Base-by-base conservation (phyloP, 257 asterid genomes). In the Plectranthus barbatus region DNA sequence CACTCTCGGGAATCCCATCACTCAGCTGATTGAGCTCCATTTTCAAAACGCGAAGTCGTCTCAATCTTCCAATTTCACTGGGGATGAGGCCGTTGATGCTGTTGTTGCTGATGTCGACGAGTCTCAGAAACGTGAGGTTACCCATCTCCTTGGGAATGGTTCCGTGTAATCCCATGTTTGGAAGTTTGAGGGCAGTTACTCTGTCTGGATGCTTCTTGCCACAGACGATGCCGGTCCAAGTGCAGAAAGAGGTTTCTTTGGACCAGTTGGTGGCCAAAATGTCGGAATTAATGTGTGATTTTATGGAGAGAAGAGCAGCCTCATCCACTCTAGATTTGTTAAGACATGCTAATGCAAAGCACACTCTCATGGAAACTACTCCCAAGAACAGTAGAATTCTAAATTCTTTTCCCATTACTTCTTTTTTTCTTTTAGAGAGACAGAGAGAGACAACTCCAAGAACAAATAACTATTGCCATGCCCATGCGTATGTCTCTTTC, bases 161-260 rank as follows among this genome's bases (percentile, higher is more conserved):
- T 15, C 67, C 67, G 0, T 0, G 10, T 2, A 56, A 18, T 17
- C 33, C 62, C 47, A 56, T 17, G 9, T 11, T 5, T 0, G 62
- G 18, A 10, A 56, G 57, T 46, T 46, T 9, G 7, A 62, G 14
- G 33, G 7, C 45, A 0, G 47, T 62, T 0, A 59, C 73, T 49
- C 73, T 57, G 5, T 14, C 1, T 14, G 31, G 54, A 14, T 10
- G 62, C 6, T 19, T 36, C 29, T 5, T 4, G 45, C 73, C n/a
- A n/a, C 73, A 68, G 7, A 15, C 12, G 66, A 68, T 4, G 17
- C 67, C 73, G 3, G 15, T 49, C 73, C 73, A 68, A 26, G 15
- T 24, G n/a, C 73, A 68, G 20, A 58, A 58, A 1, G 60, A 48
- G 53, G 67, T 59, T 9, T 10, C 67, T 5, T 15, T 10, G 9